Evolutionary conservation across 208 protist species (phyloP).

Genomic region (Herpetomonas tarakana): DNA sequence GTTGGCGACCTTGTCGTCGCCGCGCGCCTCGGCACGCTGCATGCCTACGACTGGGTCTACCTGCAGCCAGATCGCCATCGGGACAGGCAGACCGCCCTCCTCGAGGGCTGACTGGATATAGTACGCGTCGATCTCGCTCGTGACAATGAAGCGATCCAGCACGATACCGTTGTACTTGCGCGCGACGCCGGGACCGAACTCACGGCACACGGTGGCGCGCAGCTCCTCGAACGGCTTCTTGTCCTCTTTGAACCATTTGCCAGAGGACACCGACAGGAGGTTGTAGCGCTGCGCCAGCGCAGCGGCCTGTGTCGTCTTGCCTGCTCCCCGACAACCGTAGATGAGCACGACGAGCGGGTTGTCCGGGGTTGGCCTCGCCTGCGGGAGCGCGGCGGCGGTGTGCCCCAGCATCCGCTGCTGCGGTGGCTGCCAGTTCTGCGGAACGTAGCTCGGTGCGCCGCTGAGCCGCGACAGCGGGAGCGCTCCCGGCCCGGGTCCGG

Average conservation of each 20-base stretch:
- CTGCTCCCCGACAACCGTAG: conserved; percentile 74
- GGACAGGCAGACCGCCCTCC: conserved; percentile 50
- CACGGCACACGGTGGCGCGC: conserved; percentile 37
- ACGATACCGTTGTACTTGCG: conserved; percentile 70
- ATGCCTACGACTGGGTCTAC: conserved; percentile 57
- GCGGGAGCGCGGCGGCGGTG: not conserved
- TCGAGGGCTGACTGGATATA: conserved; percentile 70
- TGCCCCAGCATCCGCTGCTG: no score
- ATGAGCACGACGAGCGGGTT: conserved; percentile 73
- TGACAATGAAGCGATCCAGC: conserved; percentile 82
- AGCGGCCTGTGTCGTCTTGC: conserved; percentile 72
- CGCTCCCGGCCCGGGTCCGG: no score
- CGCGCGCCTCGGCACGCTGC: conserved; percentile 47
- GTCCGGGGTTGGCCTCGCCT: conserved; percentile 4
- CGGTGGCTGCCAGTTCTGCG: not conserved
- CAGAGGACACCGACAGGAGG: conserved; percentile 70
- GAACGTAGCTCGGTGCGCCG: not conserved
- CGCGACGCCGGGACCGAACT: conserved; percentile 55
- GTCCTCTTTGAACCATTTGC: conserved; percentile 52
- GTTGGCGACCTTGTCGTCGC: conserved; percentile 40
- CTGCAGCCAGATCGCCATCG: conserved; percentile 76
- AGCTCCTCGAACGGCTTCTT: conserved; percentile 81
- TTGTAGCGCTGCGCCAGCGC: conserved; percentile 62
- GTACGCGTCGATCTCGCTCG: conserved; percentile 78
- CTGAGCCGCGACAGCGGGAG: not conserved